Percentiles rank a stretch among this genome's conserved stretches.
phyloP scores from a whole-genome alignment of 2,329 filamentous ascomycete genomes.

The Daldinia sp. region DNA sequence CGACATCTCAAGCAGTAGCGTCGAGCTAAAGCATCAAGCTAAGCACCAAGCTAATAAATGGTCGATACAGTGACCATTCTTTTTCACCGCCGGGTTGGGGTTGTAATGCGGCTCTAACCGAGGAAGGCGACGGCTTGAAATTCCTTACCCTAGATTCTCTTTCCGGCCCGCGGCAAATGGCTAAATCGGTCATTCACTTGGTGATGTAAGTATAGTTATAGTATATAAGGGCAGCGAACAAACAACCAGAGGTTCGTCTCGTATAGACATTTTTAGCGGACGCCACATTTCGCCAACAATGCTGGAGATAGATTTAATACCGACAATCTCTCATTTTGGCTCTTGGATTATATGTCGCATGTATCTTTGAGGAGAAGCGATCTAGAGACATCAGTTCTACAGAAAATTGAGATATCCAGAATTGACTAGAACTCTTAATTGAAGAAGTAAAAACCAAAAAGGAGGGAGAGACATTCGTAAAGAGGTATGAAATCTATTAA shows the following conservation, averaged over 20 bases:
- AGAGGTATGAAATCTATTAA: not conserved
- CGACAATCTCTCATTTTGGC: not conserved
- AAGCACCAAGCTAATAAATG: not conserved
- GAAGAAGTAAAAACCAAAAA: not conserved
- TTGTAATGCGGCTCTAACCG: not conserved
- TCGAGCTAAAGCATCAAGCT: not conserved
- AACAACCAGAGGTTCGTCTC: not conserved
- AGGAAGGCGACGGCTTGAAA: not conserved
- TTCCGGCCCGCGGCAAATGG: too few relatives aligned
- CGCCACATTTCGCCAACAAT: not conserved
- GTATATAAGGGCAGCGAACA: not conserved
- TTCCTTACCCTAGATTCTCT: not conserved
- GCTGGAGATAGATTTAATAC: too few relatives aligned
- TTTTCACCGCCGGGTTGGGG: not conserved
- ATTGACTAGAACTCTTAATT: not conserved
- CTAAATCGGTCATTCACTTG: not conserved
- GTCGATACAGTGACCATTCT: not conserved
- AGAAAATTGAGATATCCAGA: not conserved
- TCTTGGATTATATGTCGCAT: not conserved
- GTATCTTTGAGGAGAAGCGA: not conserved
- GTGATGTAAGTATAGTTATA: not conserved
- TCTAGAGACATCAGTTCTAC: not conserved
- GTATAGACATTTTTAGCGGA: conserved; percentile 5
- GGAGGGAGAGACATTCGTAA: not conserved
- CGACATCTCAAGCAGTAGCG: conserved; percentile 4